Evolutionary conservation across 208 protist species (phyloP), one percentile per base, ranked within the genome.

Genomic region (Leishmania tropica): DNA sequence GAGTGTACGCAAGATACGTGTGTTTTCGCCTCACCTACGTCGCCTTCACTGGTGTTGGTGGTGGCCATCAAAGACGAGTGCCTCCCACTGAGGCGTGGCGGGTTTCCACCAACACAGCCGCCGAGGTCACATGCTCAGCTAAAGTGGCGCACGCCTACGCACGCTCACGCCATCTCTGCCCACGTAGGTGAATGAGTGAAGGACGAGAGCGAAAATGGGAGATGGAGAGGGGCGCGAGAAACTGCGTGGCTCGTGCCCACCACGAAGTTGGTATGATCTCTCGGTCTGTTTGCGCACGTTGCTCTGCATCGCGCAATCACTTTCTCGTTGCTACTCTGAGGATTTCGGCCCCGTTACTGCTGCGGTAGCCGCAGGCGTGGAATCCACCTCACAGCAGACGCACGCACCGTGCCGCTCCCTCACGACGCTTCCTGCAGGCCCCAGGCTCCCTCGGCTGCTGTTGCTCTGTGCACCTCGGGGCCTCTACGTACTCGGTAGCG

Each of bases 401-500:
- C 37, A 35, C 68, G 4, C 68, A 5, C 67, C 6, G 31, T 17
- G 21, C 21, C 31, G 21, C 67, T 24, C 13, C 35, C 47, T 10
- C 70, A 10, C 11, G 47, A 6, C 76, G 19, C 76, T 2, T 74
- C 40, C 70, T 74, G 35, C 28, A 45, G 31, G 28, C 70, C 37
- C 21, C 47, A 51, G 13, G 17, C 40, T 31, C 28, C 24, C 15
- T 17, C 40, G 19, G 70, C 45, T 51, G 45, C 45, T 15, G 42
- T 31, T 19, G 10, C 17, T 21, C 21, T 53, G 28, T 19, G 31
- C 70, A 24, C 3, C 40, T 15, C 31, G 21, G 24, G 37, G 64
- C 10, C 21, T n/a, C 64, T 51, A 60, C 56, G 19, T 19, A 28
- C 60, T 42, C 28, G 79, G 79, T 71, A 95, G 85, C 10, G 91